Percentiles rank a stretch among this genome's conserved stretches.
Conservation (phyloP, 2,329 filamentous ascomycete genomes). For the Hypoxylon sp. region DNA sequence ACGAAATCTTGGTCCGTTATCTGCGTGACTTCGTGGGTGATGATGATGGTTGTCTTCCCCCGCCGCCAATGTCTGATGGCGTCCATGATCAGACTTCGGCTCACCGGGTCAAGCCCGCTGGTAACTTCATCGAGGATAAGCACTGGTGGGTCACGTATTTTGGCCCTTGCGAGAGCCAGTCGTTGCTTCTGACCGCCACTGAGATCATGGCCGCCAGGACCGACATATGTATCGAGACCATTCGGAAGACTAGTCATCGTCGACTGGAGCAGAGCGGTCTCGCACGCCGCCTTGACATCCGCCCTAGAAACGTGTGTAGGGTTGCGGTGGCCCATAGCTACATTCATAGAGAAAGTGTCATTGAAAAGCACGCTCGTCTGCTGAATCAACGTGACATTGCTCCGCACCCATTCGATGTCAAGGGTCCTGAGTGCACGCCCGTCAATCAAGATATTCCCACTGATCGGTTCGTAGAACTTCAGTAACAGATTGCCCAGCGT, state of each 20-base stretch:
- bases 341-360: conserved; percentile 83
- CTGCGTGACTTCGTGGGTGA: conserved; percentile 89
- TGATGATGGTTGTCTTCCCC: conserved; percentile 90
- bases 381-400: conserved; percentile 85
- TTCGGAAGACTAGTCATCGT: conserved; percentile 77
- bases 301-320: conserved; percentile 64
- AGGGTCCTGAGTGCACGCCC: conserved; percentile 72
- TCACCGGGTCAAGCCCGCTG: conserved; percentile 85
- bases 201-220: conserved; percentile 76
- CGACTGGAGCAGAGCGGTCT: conserved; percentile 77
- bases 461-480: conserved; percentile 78
- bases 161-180: conserved; percentile 83
- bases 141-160: conserved; percentile 81
- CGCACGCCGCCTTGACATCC: conserved; percentile 73
- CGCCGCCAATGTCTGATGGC: conserved; percentile 82
- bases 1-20: conserved; percentile 81
- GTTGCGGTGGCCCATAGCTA: conserved; percentile 76
- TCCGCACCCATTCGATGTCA: conserved; percentile 79
- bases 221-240: conserved; percentile 80
- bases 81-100: conserved; percentile 77
- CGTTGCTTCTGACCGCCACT: conserved; percentile 91
- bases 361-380: conserved; percentile 87
- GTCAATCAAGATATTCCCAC: conserved; percentile 79
- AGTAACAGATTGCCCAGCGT: conserved; percentile 86
- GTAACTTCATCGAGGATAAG: conserved; percentile 92